phyloP scores from a whole-genome alignment of 75 land plant species.

The Selaginella moellendorffii region DNA sequence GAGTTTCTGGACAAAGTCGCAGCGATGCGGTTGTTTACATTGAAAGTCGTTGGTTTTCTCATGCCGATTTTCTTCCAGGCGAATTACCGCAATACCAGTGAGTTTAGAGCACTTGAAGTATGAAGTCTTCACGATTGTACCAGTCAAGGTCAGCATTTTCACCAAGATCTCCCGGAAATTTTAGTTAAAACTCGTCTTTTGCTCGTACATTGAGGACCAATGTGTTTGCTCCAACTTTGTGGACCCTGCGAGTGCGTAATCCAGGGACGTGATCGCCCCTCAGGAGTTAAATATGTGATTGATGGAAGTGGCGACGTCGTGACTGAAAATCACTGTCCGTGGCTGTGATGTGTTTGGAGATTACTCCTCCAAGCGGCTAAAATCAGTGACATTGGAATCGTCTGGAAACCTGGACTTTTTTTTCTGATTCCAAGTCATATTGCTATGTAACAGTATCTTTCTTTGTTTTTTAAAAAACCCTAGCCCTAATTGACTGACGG shows the following conservation, averaged over 20 bases:
- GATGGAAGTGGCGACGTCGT: not conserved
- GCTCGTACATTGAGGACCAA: constrained; percentile 18
- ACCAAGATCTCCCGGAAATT: no score
- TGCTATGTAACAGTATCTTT: no score
- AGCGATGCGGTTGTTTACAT: constrained; percentile 46
- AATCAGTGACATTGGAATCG: no score
- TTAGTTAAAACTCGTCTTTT: not conserved
- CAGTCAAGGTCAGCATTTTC: constrained; percentile 48
- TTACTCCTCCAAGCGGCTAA: not conserved
- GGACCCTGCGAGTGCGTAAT: constrained; percentile 70
- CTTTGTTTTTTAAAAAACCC: no score
- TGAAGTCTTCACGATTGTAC: constrained; percentile 65
- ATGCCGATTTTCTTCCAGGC: constrained; percentile 43
- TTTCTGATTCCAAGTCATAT: no score
- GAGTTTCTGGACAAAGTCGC: constrained; percentile 46
- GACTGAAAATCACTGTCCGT: not conserved
- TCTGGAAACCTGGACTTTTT: no score
- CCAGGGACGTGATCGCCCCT: constrained; percentile 55
- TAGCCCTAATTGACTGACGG: no score
- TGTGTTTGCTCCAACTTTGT: constrained; percentile 68
- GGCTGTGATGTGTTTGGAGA: not conserved
- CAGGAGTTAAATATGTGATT: no score
- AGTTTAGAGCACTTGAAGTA: constrained; percentile 58
- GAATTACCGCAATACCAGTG: constrained; percentile 57
- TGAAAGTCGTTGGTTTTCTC: constrained; percentile 35